Evolutionary conservation across 176 grass and related monocot genomes (phyloP).

Genomic region (Bromus sterilis): DNA sequence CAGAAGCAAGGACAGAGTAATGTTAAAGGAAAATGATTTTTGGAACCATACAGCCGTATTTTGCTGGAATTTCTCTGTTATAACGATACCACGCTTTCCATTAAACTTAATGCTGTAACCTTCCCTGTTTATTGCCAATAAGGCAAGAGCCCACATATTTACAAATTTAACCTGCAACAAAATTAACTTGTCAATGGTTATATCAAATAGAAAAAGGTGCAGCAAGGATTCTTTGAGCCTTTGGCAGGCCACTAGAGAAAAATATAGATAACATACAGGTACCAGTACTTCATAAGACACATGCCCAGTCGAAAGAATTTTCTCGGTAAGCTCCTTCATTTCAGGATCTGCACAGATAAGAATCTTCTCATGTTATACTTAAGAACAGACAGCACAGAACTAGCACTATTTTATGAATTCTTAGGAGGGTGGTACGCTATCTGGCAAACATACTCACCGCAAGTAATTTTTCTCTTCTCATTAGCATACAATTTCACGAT

Average conservation of each 20-base stretch:
- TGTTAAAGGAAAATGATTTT: slow-evolving; percentile 1
- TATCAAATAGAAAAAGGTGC: not conserved
- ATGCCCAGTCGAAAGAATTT: slow-evolving; percentile 63
- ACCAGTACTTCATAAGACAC: slow-evolving; percentile 63
- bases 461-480: slow-evolving; percentile 83
- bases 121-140: slow-evolving; percentile 85
- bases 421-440: not conserved
- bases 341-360: slow-evolving; percentile 51
- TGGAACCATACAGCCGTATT: slow-evolving; percentile 49
- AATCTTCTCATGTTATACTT: not conserved
- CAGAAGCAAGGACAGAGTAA: not conserved
- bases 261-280: slow-evolving; percentile 39
- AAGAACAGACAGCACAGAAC: not conserved
- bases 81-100: slow-evolving; percentile 56
- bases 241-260: slow-evolving; percentile 6
- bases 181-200: slow-evolving; percentile 12
- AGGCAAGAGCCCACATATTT: slow-evolving; percentile 84
- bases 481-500: slow-evolving; percentile 81
- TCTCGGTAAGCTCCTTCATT: slow-evolving; percentile 71
- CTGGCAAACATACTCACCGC: slow-evolving; percentile 46
- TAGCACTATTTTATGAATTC: not conserved
- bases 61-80: slow-evolving; percentile 75
- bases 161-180: slow-evolving; percentile 63
- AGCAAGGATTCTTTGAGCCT: not conserved
- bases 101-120: slow-evolving; percentile 84